phyloP scores from a whole-genome alignment of 331 rosid genomes.

The Quercus tomentella region DNA sequence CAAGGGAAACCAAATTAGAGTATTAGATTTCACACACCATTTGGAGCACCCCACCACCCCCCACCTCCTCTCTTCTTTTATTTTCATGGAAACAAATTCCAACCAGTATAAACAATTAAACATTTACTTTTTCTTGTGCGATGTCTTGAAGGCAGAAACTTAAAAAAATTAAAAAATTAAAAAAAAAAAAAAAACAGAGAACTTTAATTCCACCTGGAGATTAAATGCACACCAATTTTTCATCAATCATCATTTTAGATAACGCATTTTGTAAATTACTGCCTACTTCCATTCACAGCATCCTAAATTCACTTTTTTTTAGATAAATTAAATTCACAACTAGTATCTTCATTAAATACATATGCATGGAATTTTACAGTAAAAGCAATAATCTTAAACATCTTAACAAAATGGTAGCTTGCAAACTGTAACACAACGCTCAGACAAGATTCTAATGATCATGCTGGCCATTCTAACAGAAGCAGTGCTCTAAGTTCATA shows the following conservation, averaged over 20 bases:
- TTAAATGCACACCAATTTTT: not conserved
- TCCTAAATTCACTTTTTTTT: not conserved
- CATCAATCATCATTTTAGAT: too few species aligned
- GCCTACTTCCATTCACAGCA: not conserved
- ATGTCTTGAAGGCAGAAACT: not conserved
- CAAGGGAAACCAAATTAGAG: not conserved
- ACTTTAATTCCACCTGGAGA: too few species aligned
- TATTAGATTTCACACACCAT: not conserved
- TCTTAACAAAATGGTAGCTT: not conserved
- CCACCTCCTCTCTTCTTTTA: not conserved
- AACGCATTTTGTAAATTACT: not conserved
- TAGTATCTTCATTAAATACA: not conserved
- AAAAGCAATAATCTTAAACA: not conserved
- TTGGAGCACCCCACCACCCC: not conserved
- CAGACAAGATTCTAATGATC: conserved; percentile 16
- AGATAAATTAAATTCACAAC: not conserved
- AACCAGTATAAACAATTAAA: not conserved
- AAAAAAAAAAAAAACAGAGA: too few species aligned
- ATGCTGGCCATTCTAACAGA: conserved; percentile 4
- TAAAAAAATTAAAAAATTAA: too few species aligned
- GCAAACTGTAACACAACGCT: not conserved
- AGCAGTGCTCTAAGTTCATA: not conserved
- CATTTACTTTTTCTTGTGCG: not conserved
- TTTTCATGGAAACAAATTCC: not conserved
- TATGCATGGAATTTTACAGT: not conserved